Percentiles rank a stretch among this genome's conserved stretches.
These are phyloP conservation scores for Anisogramma anomala DNA, from an alignment of 2,329 filamentous ascomycete genomes.

Conservation along the genomic window DNA sequence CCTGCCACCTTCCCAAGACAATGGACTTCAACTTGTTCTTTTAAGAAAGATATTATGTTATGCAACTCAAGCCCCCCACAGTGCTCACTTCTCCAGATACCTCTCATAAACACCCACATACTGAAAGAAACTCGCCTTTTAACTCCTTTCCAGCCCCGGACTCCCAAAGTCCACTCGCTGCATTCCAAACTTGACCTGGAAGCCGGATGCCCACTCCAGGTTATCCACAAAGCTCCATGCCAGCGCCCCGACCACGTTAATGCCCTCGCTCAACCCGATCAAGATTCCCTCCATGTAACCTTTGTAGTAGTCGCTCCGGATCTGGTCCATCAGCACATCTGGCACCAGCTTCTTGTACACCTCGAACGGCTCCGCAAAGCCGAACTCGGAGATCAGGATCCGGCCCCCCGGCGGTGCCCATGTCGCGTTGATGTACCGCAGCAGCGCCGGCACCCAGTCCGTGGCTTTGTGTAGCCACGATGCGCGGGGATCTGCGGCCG, in stretches of 20 bases:
- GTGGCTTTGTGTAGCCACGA: constrained; percentile 7
- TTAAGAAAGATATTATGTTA: neutral
- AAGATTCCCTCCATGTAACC: constrained; percentile 7
- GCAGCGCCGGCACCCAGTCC: constrained; percentile 9
- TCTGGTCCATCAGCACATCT: constrained; percentile 9
- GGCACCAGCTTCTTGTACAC: constrained; percentile 7
- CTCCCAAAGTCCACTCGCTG: constrained; percentile 7
- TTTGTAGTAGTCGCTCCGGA: constrained; percentile 7
- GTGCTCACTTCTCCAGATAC: constrained; percentile 4
- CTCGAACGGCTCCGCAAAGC: constrained; percentile 8
- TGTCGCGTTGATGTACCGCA: constrained; percentile 7
- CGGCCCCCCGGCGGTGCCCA: constrained; percentile 5
- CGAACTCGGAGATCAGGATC: constrained; percentile 7
- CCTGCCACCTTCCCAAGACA: too few relatives aligned
- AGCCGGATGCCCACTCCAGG: constrained; percentile 5
- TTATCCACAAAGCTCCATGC: constrained; percentile 10
- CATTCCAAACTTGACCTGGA: constrained; percentile 5
- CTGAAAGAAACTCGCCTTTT: constrained; percentile 10
- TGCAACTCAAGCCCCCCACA: neutral
- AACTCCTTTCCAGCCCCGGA: constrained; percentile 3
- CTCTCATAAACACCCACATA: constrained; percentile 6
- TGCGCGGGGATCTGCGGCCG: constrained; percentile 4
- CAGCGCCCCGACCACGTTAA: constrained; percentile 4
- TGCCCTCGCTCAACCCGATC: constrained; percentile 5
- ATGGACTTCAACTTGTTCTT: too few relatives aligned